A percentile compares a stretch with the other conserved stretches of the same genome.
phyloP scores from a whole-genome alignment of 2,329 filamentous ascomycete species.

The Coniochaeta sp. region DNA sequence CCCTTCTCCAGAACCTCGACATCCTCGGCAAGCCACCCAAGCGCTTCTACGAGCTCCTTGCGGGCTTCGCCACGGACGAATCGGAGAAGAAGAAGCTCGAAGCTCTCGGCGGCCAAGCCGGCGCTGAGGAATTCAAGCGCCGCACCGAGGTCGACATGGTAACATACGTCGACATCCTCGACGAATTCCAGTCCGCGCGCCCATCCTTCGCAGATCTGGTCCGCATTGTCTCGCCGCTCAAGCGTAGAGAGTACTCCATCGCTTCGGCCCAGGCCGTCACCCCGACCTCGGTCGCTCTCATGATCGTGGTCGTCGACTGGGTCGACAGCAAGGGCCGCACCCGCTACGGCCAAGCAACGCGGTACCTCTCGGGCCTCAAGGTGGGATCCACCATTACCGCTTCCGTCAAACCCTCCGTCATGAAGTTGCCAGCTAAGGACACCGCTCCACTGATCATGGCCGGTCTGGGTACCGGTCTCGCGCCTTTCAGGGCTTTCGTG shows the following conservation, averaged over 20 bases:
- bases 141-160: conserved; percentile 84
- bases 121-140: conserved; percentile 84
- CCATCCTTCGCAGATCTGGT: conserved; percentile 83
- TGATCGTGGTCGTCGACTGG: conserved; percentile 98
- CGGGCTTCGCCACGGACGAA: conserved; percentile 77
- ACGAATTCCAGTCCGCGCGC: conserved; percentile 84
- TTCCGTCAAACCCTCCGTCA: conserved; percentile 94
- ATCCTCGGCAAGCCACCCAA: conserved; percentile 96
- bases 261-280: conserved; percentile 94
- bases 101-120: conserved; percentile 68
- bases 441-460: conserved; percentile 98
- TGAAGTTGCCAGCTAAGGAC: conserved; percentile 88
- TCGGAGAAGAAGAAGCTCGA: conserved; percentile 74
- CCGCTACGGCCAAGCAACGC: conserved; percentile 87
- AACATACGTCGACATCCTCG: conserved; percentile 83
- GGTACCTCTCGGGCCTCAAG: conserved; percentile 72
- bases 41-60: conserved; percentile 90
- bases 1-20: conserved; percentile 85
- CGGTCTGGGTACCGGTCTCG: conserved; percentile 92
- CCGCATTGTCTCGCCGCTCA: conserved; percentile 82
- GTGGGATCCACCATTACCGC: conserved; percentile 77
- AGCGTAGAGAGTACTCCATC: conserved; percentile 98
- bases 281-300: conserved; percentile 79
- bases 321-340: conserved; percentile 79
- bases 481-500: conserved; percentile 97